Base-by-base conservation (phyloP, 75 land plant species). In the Isoetes taiwanensis region DNA sequence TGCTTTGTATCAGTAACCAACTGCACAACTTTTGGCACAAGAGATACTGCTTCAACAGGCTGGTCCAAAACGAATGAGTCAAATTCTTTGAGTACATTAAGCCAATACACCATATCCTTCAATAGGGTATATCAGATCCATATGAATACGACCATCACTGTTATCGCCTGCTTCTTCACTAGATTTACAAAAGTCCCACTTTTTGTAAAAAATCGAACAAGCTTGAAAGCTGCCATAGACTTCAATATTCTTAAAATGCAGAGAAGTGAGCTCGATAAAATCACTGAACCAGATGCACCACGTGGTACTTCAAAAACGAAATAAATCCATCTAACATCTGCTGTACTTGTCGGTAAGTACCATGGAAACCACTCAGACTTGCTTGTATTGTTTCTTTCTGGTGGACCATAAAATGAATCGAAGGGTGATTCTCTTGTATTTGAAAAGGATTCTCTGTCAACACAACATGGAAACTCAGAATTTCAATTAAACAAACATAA, bases 251-350 rank as follows among this genome's bases (percentile, higher is more conserved):
- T 60, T 46, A 2, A 28, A 52, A 34, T 12, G 23, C 30, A 66
- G 56, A 60, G 79, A 64, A 27, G 62, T 52, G 1, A 88, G 33
- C 12, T 62, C 70, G 1, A 89, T 23, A 43, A 72, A 0, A 85
- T 60, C 61, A 76, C 75, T 46, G 75, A 71, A 30, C 91, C 96
- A 55, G 81, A 73, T 34, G 86, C 91, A 59, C 91, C 96, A 37
- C 19, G 27, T 38, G 96, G 91, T 26, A 82, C 52, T 34, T 77
- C 79, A 32, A 90, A 11, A 43, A 72, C 39, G 54, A 85, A 82
- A 59, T 69, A 85, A 3, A 81, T 79, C 85, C 86, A 90, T 2
- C 14, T 16, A 14, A 30, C 34, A 16, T 57, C 56, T 3, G n/a
- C 52, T 16, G n/a, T 76, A 58, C 71, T 71, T 41, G 72, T 29